phyloP scores from a whole-genome alignment of 2,329 filamentous ascomycete species.

The Epichloe scottii region DNA sequence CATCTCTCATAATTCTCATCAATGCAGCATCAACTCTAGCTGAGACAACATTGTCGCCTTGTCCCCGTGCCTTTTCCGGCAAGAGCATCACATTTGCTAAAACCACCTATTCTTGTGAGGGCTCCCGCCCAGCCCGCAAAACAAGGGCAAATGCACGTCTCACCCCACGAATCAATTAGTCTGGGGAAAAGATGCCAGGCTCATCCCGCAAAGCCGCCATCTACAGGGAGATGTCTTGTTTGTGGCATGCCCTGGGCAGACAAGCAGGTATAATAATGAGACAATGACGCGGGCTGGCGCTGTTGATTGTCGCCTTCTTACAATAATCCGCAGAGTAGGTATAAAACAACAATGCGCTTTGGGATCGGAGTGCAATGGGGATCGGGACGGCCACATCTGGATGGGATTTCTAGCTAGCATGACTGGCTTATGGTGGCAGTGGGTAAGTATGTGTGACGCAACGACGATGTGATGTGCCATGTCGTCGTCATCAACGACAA shows the following conservation, averaged over 20 bases:
- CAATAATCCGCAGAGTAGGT: background rate
- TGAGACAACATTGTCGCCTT: background rate
- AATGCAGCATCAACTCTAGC: too few species aligned
- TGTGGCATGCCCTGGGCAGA: background rate
- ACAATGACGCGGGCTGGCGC: background rate
- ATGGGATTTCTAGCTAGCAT: too few species aligned
- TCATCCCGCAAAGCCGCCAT: background rate
- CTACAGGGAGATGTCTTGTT: background rate
- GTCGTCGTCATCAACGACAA: too few species aligned
- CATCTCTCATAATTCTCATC: too few species aligned
- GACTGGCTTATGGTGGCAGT: too few species aligned
- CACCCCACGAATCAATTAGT: background rate
- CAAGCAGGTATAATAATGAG: background rate
- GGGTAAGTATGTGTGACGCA: too few species aligned
- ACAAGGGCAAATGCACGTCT: too few species aligned
- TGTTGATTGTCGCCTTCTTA: background rate
- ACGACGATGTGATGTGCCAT: too few species aligned
- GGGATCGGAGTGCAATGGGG: background rate
- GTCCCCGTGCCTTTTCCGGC: background rate
- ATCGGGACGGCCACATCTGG: background rate
- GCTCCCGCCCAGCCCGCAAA: too few species aligned
- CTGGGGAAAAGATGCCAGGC: background rate
- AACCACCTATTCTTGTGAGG: too few species aligned
- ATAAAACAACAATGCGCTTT: background rate
- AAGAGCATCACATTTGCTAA: background rate